Base-by-base conservation (phyloP, 257 asterid species). In the Solanum chmielewskii region DNA sequence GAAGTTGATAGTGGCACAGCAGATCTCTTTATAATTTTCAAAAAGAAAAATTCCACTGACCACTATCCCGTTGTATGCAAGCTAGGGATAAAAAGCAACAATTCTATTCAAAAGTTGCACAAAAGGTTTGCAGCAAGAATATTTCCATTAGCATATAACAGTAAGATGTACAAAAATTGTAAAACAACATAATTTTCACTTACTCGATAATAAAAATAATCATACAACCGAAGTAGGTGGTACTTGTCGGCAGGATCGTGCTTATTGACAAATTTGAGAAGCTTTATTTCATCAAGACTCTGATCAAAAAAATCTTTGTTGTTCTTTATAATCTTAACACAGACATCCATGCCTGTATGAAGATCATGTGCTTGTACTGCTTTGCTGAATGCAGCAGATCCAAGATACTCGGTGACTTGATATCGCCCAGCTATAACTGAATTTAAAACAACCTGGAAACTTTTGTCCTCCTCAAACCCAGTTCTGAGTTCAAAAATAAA, bases 331-430 rank as follows among this genome's bases (percentile, higher is more conserved):
- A 89, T 86, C 87, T 89, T 89, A 66, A 89, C 90, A 73, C 89
- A 89, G 16, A 89, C 89, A 86, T 89, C 89, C 89, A 89, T 89
- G 49, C 90, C 89, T 31, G 89, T 86, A 75, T 89, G 90, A 86
- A 89, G 90, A 86, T 89, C 90, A 44, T 89, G 90, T 27, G 90
- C 89, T 89, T 89, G 90, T 27, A 89, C 87, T 20, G 90, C 90
- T 89, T 89, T 89, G 81, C 90, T 89, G 74, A 89, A 89, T 69
- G 90, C 90, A 81, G 90, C 89, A 66, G 90, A 89, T 71, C 90
- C 90, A 73, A 89, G 90, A 49, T 89, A 89, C 90, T 89, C 90
- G 10, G 90, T 88, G 27, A 88, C 90, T 68, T 88, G 90, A 88
- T 88, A 88, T 69, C 90, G 86, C 16, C 90, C 90, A 78, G 90